Percentiles rank a stretch among this genome's conserved stretches.
These are phyloP conservation scores for Candida nitratophila DNA, from an alignment of 805 yeast genomes.

Conservation along the genomic window DNA sequence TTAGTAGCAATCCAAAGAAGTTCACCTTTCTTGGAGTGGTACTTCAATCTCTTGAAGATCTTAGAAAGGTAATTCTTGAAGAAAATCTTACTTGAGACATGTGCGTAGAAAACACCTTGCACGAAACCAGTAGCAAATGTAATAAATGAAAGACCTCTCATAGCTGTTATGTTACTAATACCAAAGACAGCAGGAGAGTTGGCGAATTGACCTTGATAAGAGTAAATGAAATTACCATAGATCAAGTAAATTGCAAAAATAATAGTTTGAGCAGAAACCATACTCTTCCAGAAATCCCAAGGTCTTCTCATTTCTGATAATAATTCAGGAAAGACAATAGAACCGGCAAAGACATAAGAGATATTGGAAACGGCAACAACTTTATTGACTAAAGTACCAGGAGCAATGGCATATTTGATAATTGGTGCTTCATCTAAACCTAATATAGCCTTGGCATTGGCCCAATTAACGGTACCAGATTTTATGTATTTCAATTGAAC, in stretches of 20 bases:
- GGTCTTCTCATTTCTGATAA: slow-evolving; percentile 43
- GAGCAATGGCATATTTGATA: slow-evolving; percentile 8
- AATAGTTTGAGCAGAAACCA: slow-evolving; percentile 33
- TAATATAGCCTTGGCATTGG: slow-evolving; percentile 10
- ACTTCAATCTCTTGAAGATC: slow-evolving; percentile 24
- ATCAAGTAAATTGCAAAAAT: slow-evolving; percentile 33
- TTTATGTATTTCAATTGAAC: slow-evolving; percentile 11
- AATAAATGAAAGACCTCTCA: slow-evolving; percentile 30
- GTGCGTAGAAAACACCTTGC: slow-evolving; percentile 40
- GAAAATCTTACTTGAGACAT: slow-evolving; percentile 38
- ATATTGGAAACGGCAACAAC: slow-evolving; percentile 35
- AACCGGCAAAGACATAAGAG: slow-evolving; percentile 45
- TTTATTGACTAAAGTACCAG: slow-evolving; percentile 18
- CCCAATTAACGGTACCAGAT: slow-evolving; percentile 14
- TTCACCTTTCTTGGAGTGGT: slow-evolving; percentile 26
- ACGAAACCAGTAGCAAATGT: slow-evolving; percentile 32
- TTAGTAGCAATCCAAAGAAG: slow-evolving; percentile 10
- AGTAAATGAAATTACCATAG: slow-evolving; percentile 36
- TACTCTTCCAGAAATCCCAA: slow-evolving; percentile 41
- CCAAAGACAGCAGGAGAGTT: slow-evolving; percentile 40
- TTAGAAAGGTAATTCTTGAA: slow-evolving; percentile 32
- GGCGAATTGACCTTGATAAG: slow-evolving; percentile 38
- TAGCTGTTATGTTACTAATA: slow-evolving; percentile 20
- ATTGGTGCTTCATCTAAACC: slow-evolving; percentile 9
- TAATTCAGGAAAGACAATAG: slow-evolving; percentile 41